Conservation (phyloP, 129 eudicot genomes). For the Flaveria trinervia region DNA sequence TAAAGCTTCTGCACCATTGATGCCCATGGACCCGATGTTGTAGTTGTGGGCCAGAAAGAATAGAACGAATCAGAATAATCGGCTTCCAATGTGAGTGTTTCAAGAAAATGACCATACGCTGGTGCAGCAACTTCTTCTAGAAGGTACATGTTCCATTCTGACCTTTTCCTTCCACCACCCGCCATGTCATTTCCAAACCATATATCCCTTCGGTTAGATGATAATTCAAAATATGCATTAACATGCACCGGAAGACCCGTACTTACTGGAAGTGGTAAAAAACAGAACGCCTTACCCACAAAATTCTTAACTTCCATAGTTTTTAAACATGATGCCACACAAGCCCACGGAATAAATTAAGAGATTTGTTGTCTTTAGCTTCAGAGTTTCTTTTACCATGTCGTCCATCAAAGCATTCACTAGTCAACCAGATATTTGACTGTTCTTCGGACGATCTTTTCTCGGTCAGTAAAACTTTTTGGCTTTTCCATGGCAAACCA, state of each 20-base stretch:
- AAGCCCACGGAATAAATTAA: slow-evolving; percentile 84
- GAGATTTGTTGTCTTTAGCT: slow-evolving; percentile 45
- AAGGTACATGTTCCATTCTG: slow-evolving; percentile 90
- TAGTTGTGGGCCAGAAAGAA: slow-evolving; percentile 79
- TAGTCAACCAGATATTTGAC: slow-evolving; percentile 80
- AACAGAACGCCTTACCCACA: slow-evolving; percentile 97
- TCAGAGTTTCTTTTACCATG: slow-evolving; percentile 46
- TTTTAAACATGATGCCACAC: slow-evolving; percentile 74
- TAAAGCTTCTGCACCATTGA: slow-evolving; percentile 82
- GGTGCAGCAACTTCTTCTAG: slow-evolving; percentile 94
- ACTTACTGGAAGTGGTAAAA: slow-evolving; percentile 87
- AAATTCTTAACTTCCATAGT: slow-evolving; percentile 42
- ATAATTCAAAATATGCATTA: slow-evolving; percentile 90
- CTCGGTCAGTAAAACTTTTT: slow-evolving; percentile 77
- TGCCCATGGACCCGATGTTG: slow-evolving; percentile 80
- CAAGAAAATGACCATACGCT: slow-evolving; percentile 94
- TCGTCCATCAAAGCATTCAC: slow-evolving; percentile 77
- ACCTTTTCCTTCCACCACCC: slow-evolving; percentile 92
- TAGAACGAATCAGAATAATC: slow-evolving; percentile 76
- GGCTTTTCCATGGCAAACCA: slow-evolving; percentile 77
- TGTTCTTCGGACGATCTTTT: slow-evolving; percentile 49
- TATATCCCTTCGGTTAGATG: slow-evolving; percentile 96
- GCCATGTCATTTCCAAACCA: slow-evolving; percentile 99
- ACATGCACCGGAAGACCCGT: slow-evolving; percentile 96
- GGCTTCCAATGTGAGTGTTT: slow-evolving; percentile 73